phyloP scores from a whole-genome alignment of 2,329 filamentous ascomycete species.

The Xylaria sp. region DNA sequence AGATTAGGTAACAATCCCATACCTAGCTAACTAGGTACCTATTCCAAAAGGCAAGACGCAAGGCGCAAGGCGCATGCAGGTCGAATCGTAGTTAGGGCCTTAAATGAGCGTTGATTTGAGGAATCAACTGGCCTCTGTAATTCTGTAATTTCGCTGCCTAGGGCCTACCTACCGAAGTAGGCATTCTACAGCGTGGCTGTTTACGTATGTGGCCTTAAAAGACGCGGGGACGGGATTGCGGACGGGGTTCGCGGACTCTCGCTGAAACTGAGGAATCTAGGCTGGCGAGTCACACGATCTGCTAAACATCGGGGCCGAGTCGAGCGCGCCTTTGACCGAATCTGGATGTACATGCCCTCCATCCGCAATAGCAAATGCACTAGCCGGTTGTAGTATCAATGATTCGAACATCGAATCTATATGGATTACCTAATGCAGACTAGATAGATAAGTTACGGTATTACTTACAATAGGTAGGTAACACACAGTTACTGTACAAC shows the following conservation, averaged over 20 bases:
- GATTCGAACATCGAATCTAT: neutral
- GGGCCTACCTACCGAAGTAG: neutral
- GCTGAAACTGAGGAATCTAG: constrained; percentile 16
- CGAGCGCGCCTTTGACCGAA: constrained; percentile 6
- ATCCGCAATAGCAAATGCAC: neutral
- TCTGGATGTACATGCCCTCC: neutral
- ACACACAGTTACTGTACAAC: too few relatives aligned
- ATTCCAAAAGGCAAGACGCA: constrained; percentile 14
- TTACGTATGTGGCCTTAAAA: constrained; percentile 1
- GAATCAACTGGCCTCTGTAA: constrained; percentile 17
- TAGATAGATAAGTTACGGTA: neutral
- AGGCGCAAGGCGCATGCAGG: neutral
- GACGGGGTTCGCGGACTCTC: constrained; percentile 32
- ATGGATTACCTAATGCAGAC: neutral
- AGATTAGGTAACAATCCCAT: constrained; percentile 2
- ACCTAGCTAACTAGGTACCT: neutral
- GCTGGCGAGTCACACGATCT: constrained; percentile 27
- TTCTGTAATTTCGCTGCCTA: constrained; percentile 34
- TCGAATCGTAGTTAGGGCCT: constrained; percentile 1
- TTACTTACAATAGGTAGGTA: neutral
- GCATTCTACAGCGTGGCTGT: constrained; percentile 2
- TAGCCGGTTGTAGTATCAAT: neutral
- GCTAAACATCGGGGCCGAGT: constrained; percentile 21
- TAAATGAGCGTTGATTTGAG: neutral
- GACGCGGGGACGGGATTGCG: constrained; percentile 24